These are phyloP conservation scores for Phytophthora pinifolia DNA, from an alignment of 352 stramenopile species.

Conservation along the genomic window DNA sequence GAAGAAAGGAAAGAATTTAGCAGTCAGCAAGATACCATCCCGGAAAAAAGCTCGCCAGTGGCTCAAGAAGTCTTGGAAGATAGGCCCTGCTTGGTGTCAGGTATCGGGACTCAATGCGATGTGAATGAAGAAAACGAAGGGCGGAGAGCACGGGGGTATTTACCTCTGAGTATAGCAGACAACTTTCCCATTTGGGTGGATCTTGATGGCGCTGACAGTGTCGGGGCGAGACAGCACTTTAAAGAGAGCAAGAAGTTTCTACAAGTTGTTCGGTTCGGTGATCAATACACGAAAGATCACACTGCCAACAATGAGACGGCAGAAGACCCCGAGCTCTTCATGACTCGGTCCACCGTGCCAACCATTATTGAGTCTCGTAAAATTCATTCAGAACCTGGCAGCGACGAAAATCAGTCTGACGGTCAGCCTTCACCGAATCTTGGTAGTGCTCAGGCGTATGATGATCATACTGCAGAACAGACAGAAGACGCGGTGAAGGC, in stretches of 20 bases:
- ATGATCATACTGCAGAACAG: conserved; percentile 1
- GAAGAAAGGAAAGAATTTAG: conserved; percentile 3
- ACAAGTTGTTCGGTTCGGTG: conserved; percentile 32
- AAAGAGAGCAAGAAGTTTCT: conserved; percentile 33
- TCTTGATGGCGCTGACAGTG: conserved; percentile 11
- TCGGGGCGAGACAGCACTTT: neutral
- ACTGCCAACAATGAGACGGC: conserved; percentile 9
- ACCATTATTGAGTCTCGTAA: conserved; percentile 1
- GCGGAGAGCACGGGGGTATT: conserved; percentile 6
- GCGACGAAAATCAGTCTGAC: conserved; percentile 25
- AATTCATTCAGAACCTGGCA: conserved; percentile 9
- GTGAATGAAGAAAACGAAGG: conserved; percentile 8
- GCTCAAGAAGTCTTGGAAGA: conserved; percentile 2
- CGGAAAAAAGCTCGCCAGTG: conserved; percentile 20
- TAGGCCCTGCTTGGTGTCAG: neutral
- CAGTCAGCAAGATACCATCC: neutral
- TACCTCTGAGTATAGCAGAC: conserved; percentile 24
- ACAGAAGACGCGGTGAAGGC: conserved; percentile 1
- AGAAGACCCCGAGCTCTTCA: conserved; percentile 1
- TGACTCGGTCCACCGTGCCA: neutral
- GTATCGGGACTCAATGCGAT: conserved; percentile 20
- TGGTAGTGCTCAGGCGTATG: conserved; percentile 3
- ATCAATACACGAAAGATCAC: neutral
- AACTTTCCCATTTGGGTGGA: conserved; percentile 45
- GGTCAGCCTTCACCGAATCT: conserved; percentile 3